Evolutionary conservation across 805 yeast genomes (phyloP).

Genomic region (Brettanomyces anomalus): DNA sequence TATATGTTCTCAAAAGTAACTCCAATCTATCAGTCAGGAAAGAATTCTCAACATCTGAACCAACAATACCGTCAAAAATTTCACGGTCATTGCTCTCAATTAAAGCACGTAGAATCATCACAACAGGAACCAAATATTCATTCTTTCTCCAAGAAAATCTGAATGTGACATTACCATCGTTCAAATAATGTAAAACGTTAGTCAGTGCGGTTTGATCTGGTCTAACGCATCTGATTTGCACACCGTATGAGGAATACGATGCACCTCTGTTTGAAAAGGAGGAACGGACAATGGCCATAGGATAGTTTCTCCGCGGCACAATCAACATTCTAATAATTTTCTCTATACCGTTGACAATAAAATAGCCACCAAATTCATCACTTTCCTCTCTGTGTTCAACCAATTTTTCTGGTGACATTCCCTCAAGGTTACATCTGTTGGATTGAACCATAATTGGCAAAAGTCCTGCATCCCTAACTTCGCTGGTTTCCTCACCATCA

Average conservation of each 20-base stretch:
- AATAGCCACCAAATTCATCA: slow-evolving; percentile 96
- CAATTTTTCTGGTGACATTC: slow-evolving; percentile 72
- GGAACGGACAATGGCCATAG: slow-evolving; percentile 95
- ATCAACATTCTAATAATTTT: slow-evolving; percentile 94
- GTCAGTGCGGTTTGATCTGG: slow-evolving; percentile 98
- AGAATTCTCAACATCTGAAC: slow-evolving; percentile 77
- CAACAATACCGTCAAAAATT: slow-evolving; percentile 92
- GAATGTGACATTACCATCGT: slow-evolving; percentile 93
- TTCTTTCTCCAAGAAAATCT: slow-evolving; percentile 96
- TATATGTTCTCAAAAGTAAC: slow-evolving; percentile 79
- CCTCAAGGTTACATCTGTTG: slow-evolving; percentile 86
- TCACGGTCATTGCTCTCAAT: slow-evolving; percentile 89
- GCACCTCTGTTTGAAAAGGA: slow-evolving; percentile 93
- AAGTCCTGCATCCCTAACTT: slow-evolving; percentile 84
- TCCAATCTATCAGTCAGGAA: slow-evolving; percentile 98
- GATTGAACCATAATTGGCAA: slow-evolving; percentile 87
- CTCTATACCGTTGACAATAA: slow-evolving; percentile 93
- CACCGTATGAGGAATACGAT: slow-evolving; percentile 79
- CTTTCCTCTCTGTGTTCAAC: slow-evolving; percentile 78
- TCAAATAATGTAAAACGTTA: slow-evolving; percentile 90
- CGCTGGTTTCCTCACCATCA: slow-evolving; percentile 73
- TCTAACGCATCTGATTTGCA: slow-evolving; percentile 88
- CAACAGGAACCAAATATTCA: slow-evolving; percentile 88
- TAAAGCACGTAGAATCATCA: slow-evolving; percentile 86
- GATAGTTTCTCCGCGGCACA: slow-evolving; percentile 95